Evolutionary conservation across 208 protist species (phyloP).

Genomic region (Trichomonas vaginalis): DNA sequence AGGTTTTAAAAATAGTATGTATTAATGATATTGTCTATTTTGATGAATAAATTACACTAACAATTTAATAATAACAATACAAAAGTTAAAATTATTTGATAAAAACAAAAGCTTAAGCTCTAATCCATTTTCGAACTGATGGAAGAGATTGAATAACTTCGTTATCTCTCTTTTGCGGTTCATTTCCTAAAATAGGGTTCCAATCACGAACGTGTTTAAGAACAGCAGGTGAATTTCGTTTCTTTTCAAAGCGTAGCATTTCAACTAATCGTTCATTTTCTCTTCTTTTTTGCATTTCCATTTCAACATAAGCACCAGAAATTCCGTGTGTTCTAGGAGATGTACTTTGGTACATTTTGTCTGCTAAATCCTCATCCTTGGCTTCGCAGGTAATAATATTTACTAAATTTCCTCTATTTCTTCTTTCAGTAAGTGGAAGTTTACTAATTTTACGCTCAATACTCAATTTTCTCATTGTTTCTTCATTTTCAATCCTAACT

Average conservation of each 20-base stretch:
- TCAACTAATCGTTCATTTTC: neutral
- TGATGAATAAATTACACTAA: too few species aligned
- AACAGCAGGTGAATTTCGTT: neutral
- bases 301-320: neutral
- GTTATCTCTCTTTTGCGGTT: neutral
- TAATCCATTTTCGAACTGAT: neutral
- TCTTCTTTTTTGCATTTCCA: neutral
- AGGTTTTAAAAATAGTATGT: too few species aligned
- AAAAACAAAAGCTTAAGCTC: too few species aligned
- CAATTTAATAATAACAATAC: too few species aligned
- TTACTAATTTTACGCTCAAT: neutral
- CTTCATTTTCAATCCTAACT: neutral
- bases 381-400: neutral
- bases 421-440: neutral
- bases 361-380: neutral
- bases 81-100: too few species aligned
- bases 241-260: neutral
- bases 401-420: neutral
- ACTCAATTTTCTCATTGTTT: neutral
- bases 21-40: too few species aligned
- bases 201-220: neutral
- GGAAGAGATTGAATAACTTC: neutral
- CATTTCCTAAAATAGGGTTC: neutral
- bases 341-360: neutral
- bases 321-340: neutral